phyloP scores from a whole-genome alignment of 2,329 filamentous ascomycete genomes.

The Aspergillus amoenus region DNA sequence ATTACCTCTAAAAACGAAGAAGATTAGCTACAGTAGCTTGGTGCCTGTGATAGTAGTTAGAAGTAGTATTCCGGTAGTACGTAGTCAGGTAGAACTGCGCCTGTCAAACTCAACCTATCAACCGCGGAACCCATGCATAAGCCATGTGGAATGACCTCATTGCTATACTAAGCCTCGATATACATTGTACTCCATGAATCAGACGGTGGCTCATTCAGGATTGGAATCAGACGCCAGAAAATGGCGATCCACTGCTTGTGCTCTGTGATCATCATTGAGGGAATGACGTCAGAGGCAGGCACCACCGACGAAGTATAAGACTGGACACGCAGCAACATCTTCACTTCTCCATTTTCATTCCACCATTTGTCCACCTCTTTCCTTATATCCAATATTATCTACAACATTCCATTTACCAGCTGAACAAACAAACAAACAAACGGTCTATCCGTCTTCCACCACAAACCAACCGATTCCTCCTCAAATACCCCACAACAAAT shows the following conservation, averaged over 20 bases:
- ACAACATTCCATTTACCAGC: background rate
- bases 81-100: too few relatives aligned
- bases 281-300: constrained; percentile 6
- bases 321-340: background rate
- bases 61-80: too few relatives aligned
- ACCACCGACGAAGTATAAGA: background rate
- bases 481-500: background rate
- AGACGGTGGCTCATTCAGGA: background rate
- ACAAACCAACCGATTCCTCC: too few relatives aligned
- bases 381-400: background rate
- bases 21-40: too few relatives aligned
- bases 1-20: too few relatives aligned
- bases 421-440: background rate
- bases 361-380: background rate
- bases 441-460: background rate
- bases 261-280: background rate
- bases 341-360: background rate
- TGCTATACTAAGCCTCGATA: background rate
- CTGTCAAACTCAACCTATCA: background rate
- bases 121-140: background rate
- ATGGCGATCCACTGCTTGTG: background rate
- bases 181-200: background rate
- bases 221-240: background rate
- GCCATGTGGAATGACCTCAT: constrained; percentile 7
- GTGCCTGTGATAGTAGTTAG: too few relatives aligned